phyloP scores from a whole-genome alignment of 257 asterid species.

The Solanum sparsipilum region DNA sequence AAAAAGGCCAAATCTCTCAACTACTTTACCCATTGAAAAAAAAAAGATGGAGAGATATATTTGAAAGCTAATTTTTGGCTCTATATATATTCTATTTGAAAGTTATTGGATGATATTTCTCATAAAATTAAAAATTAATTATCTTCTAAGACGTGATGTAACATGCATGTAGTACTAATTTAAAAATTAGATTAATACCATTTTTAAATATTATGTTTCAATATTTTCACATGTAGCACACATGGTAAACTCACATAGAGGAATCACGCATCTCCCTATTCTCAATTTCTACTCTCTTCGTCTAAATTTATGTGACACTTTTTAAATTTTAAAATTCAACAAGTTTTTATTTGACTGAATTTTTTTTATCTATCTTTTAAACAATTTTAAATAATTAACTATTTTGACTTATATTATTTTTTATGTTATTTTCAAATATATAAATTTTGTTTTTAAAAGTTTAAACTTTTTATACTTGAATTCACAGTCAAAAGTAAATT shows the following conservation, averaged over 20 bases:
- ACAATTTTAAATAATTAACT: no score
- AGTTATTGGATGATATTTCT: neutral
- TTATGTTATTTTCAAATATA: rapidly evolving
- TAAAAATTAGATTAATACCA: neutral
- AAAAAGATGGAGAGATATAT: neutral
- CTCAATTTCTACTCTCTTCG: neutral
- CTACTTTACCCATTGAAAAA: neutral
- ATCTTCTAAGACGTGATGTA: neutral
- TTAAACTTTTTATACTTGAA: no score
- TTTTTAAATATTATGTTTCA: neutral
- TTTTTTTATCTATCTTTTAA: neutral
- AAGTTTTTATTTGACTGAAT: no score
- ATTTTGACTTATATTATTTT: no score
- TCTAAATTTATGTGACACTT: neutral
- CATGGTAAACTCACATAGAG: neutral
- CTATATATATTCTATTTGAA: neutral
- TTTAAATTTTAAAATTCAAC: rapidly evolving
- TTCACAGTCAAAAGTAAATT: no score
- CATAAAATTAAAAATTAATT: neutral
- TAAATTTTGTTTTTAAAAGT: rapidly evolving
- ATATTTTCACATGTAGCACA: neutral
- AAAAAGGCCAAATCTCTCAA: neutral
- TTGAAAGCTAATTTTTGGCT: neutral
- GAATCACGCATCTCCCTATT: neutral
- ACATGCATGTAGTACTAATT: neutral